Evolutionary conservation across 176 grass and related monocot genomes (phyloP).

Genomic region (Aegilops umbellulata): DNA sequence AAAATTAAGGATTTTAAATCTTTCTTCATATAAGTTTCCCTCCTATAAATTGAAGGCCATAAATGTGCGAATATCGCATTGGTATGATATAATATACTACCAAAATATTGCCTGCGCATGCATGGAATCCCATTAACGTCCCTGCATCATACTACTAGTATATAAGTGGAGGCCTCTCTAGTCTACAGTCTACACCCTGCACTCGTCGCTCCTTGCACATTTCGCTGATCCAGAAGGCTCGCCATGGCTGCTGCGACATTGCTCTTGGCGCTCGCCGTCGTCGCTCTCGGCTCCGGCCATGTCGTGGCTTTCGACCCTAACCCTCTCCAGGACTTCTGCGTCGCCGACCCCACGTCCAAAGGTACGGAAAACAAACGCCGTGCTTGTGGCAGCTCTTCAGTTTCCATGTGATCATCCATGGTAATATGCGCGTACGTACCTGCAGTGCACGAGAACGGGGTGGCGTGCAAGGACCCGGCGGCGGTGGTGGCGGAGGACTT

Average conservation of each 20-base stretch:
- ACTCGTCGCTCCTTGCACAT: too few species aligned
- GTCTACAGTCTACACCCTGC: too few species aligned
- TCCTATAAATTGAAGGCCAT: too few species aligned
- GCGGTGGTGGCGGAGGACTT: conserved; percentile 27
- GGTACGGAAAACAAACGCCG: not conserved
- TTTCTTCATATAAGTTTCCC: too few species aligned
- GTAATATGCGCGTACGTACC: too few species aligned
- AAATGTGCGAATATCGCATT: too few species aligned
- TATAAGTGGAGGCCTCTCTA: too few species aligned
- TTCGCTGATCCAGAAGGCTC: too few species aligned
- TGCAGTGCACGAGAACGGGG: conserved; percentile 34
- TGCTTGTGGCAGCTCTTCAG: not conserved
- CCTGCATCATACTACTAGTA: not conserved
- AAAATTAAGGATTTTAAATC: too few species aligned
- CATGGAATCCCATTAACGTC: too few species aligned
- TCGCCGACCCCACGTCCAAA: conserved; percentile 40
- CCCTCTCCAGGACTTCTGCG: conserved; percentile 52
- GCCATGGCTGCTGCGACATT: conserved; percentile 15
- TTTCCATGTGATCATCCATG: not conserved
- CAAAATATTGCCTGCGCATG: too few species aligned
- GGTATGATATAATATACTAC: too few species aligned
- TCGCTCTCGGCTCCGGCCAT: conserved; percentile 15
- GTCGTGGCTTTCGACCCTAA: conserved; percentile 44
- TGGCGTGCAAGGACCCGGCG: conserved; percentile 39
- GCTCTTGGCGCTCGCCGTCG: not conserved